Base-by-base conservation (phyloP, 768 basidiomycete species). In the Punctularia strigosozonata region DNA sequence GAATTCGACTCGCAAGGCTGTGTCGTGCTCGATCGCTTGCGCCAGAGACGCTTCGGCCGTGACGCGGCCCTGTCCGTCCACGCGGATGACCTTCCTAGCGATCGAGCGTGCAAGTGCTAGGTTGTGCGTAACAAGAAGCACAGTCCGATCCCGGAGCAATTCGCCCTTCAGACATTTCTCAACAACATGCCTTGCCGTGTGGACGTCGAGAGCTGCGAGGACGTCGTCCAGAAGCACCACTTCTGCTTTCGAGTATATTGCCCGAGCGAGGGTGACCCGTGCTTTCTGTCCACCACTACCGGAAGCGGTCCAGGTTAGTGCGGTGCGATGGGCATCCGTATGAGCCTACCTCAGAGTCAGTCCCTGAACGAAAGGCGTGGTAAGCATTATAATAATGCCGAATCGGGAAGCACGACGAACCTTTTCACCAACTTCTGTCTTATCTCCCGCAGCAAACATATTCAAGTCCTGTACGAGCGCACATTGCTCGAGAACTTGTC, bases 151-250 rank as follows among this genome's bases (percentile, higher is more conserved):
- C 13, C 51, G 54, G 25, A 75, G 49, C 3, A 77, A 51, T 39
- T 68, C 65, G 4, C 71, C 67, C 36, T 54, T 51, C 48, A 75
- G 64, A 37, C 69, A 64, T 31, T 71, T 60, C 7, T 72, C 64
- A 17, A 73, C 66, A 39, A 76, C 65, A 58, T 58, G 71, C 23
- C 63, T 58, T 2, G 68, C 62, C 3, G 73, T 76, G 39, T 74
- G 66, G 6, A 70, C 68, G 38, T 75, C 73, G 3, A 74, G 54
- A 3, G 70, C 69, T 7, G 68, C 67, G 18, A 73, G 60, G 25
- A 84, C 73, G 49, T 87, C 84, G 48, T 89, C 85, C 30, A 87
- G 57, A 10, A 89, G 55, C 5, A 89, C 50, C 14, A 77, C 72
- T 19, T 72, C 54, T 0, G 83, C 75, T n/a, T 56, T 56, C 2